phyloP scores from a whole-genome alignment of 176 grass and related monocot genomes.

The Dactylis glomerata region DNA sequence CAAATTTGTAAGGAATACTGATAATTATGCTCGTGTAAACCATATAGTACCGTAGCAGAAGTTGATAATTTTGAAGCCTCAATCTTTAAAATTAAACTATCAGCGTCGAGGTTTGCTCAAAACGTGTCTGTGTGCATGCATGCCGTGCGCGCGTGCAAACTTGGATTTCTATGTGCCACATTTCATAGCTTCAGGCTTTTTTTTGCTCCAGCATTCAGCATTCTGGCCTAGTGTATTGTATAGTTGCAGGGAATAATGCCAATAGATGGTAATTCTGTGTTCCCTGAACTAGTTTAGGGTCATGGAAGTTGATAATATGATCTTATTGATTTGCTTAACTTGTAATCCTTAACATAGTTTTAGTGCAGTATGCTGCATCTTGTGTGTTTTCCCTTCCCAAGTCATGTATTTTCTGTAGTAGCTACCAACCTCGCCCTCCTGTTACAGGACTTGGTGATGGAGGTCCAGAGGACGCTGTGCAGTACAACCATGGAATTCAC shows the following conservation, averaged over 20 bases:
- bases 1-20: not conserved
- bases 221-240: not conserved
- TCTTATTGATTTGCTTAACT: too few species aligned
- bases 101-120: not conserved
- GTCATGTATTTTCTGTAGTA: not conserved
- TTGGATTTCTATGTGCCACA: not conserved
- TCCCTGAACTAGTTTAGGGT: not conserved
- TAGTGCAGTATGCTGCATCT: too few species aligned
- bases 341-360: too few species aligned
- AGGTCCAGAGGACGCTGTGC: constrained; percentile 66
- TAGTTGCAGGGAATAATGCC: not conserved
- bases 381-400: not conserved
- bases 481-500: constrained; percentile 57
- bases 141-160: too few species aligned
- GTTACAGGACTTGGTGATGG: constrained; percentile 67
- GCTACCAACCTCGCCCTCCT: not conserved
- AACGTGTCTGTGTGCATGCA: too few species aligned
- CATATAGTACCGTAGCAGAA: not conserved
- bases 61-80: not conserved
- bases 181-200: not conserved
- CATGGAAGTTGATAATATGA: not conserved
- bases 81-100: not conserved
- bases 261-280: not conserved
- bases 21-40: not conserved
- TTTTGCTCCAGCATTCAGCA: not conserved